Evolutionary conservation across 495 filamentous ascomycete genomes (phyloP).

Genomic region (Xylaria scruposa): DNA sequence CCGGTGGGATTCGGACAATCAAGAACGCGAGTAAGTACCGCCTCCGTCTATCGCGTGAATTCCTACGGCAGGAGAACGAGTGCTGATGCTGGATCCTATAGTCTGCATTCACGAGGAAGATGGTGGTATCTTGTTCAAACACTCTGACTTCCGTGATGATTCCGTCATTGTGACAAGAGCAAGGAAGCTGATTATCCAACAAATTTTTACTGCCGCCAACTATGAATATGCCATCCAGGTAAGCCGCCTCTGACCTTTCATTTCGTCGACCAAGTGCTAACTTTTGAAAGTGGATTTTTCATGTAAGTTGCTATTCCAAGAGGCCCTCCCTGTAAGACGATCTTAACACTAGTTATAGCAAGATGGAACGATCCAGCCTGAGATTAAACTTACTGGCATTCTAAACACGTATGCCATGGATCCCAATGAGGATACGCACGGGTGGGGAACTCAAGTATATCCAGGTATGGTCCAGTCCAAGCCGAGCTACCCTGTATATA

Average conservation of each 20-base stretch:
- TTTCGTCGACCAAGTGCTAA: constrained; percentile 17
- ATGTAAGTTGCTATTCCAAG: constrained; percentile 42
- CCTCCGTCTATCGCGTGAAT: not conserved
- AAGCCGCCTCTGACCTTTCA: not conserved
- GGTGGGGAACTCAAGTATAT: constrained; percentile 94
- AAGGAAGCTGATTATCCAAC: constrained; percentile 86
- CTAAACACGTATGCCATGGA: constrained; percentile 90
- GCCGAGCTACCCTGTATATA: constrained; percentile 59
- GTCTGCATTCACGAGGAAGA: constrained; percentile 99
- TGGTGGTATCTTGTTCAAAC: constrained; percentile 91
- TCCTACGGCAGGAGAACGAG: not conserved
- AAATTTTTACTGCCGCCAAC: constrained; percentile 96
- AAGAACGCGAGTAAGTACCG: constrained; percentile 70
- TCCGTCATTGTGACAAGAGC: constrained; percentile 85
- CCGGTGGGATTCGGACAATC: constrained; percentile 77
- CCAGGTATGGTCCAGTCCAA: constrained; percentile 60
- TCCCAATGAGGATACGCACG: constrained; percentile 81
- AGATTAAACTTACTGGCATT: constrained; percentile 95
- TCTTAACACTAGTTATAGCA: constrained; percentile 50
- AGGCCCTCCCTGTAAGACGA: not conserved
- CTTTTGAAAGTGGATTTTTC: constrained; percentile 82
- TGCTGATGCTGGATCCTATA: not conserved
- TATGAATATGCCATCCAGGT: constrained; percentile 84
- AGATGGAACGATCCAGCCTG: constrained; percentile 91
- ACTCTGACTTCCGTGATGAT: constrained; percentile 93